Evolutionary conservation across 192 early-diverging fungal species (phyloP).

Genomic region (Entomortierella parvispora): DNA sequence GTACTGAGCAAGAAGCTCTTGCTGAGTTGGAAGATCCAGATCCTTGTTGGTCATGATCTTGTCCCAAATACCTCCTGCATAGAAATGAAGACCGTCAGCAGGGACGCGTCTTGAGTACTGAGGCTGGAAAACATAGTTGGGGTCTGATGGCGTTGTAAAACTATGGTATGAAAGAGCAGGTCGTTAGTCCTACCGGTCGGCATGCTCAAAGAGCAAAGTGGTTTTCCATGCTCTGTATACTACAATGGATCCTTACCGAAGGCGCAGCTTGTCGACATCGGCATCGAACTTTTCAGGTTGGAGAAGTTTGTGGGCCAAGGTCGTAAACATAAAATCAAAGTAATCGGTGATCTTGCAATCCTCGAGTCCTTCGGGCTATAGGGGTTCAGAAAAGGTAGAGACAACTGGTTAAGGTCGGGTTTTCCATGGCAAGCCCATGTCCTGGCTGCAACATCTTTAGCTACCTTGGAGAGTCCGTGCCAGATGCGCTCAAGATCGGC

Average conservation of each 20-base stretch:
- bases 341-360: constrained; percentile 81
- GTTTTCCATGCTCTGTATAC: neutral
- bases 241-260: constrained; percentile 56
- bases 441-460: neutral
- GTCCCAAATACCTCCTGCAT: constrained; percentile 95
- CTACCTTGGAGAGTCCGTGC: constrained; percentile 83
- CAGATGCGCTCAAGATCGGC: constrained; percentile 93
- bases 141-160: constrained; percentile 74
- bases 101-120: constrained; percentile 93
- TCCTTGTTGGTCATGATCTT: constrained; percentile 96
- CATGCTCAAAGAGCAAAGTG: neutral
- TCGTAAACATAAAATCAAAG: constrained; percentile 92
- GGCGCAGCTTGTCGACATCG: constrained; percentile 70
- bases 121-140: constrained; percentile 86
- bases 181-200: neutral
- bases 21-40: constrained; percentile 97
- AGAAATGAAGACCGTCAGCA: constrained; percentile 94
- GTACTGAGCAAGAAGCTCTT: constrained; percentile 97
- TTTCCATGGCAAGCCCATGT: neutral
- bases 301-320: constrained; percentile 91
- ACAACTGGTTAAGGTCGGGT: neutral
- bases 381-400: neutral
- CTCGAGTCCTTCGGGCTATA: constrained; percentile 83
- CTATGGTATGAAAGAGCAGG: constrained; percentile 23
- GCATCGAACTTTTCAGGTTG: constrained; percentile 86